Percentiles rank a stretch among this genome's conserved stretches.
phyloP scores from a whole-genome alignment of 345 rosid genomes.

The Dipteronia sinensis region DNA sequence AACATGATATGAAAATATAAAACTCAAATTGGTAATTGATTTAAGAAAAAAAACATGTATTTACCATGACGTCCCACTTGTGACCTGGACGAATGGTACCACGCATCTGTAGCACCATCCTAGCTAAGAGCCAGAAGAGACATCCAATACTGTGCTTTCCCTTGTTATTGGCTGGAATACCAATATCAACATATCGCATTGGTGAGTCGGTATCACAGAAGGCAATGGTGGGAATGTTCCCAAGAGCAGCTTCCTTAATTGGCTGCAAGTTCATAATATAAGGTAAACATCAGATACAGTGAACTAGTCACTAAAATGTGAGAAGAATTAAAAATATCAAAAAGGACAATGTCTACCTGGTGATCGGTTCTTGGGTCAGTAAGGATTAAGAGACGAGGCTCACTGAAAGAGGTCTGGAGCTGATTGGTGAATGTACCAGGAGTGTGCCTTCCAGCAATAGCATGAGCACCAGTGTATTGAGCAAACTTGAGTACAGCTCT shows the following conservation, averaged over 20 bases:
- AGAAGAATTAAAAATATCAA: not conserved
- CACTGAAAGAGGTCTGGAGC: slow-evolving; percentile 87
- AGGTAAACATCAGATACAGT: not conserved
- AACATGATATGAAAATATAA: not conserved
- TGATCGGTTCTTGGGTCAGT: slow-evolving; percentile 98
- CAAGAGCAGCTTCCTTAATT: slow-evolving; percentile 94
- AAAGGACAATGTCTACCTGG: slow-evolving; percentile 48
- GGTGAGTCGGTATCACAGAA: slow-evolving; percentile 98
- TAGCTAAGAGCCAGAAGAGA: slow-evolving; percentile 90
- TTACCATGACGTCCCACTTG: slow-evolving; percentile 89
- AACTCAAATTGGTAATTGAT: not conserved
- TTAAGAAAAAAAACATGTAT: not conserved
- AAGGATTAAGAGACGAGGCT: slow-evolving; percentile 86
- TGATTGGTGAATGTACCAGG: slow-evolving; percentile 99
- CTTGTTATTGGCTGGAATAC: slow-evolving; percentile 96
- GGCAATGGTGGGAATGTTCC: slow-evolving; percentile 93
- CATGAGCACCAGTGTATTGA: slow-evolving; percentile 86
- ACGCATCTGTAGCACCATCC: slow-evolving; percentile 99
- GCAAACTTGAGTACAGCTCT: slow-evolving; percentile 94
- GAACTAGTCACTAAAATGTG: too few relatives aligned
- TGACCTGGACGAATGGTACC: slow-evolving; percentile 77
- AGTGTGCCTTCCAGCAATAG: slow-evolving; percentile 98
- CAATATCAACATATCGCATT: slow-evolving; percentile 86
- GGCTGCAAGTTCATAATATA: slow-evolving; percentile 51
- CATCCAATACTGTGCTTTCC: slow-evolving; percentile 98